A percentile compares a stretch with the other conserved stretches of the same genome.
phyloP scores from a whole-genome alignment of 192 early-diverging fungal genomes.

The Dissophora globulifera region DNA sequence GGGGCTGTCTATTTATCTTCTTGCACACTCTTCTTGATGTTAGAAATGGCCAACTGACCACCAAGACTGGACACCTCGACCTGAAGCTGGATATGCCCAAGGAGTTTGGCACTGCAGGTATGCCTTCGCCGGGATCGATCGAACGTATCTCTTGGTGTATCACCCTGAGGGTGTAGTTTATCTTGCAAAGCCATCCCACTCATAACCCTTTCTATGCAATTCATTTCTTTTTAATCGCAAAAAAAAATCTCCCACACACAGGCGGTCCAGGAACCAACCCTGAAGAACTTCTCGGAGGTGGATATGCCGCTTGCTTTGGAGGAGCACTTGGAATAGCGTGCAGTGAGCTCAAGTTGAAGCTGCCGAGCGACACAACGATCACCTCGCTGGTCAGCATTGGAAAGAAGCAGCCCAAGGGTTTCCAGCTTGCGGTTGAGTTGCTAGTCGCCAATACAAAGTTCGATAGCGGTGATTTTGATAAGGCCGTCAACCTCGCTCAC shows the following conservation, averaged over 20 bases:
- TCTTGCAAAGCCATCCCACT: too few species aligned
- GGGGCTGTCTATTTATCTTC: too few species aligned
- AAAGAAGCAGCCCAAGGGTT: slow-evolving; percentile 59
- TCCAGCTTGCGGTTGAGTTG: slow-evolving; percentile 64
- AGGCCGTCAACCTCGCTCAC: slow-evolving; percentile 61
- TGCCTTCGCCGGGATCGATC: not conserved
- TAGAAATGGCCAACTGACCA: slow-evolving; percentile 65
- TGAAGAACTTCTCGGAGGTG: slow-evolving; percentile 66
- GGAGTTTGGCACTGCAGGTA: slow-evolving; percentile 56
- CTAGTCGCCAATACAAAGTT: slow-evolving; percentile 57
- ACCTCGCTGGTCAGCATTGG: slow-evolving; percentile 61
- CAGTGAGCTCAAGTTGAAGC: slow-evolving; percentile 55
- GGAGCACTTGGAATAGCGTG: slow-evolving; percentile 65
- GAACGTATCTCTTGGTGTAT: not conserved
- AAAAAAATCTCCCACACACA: slow-evolving; percentile 3
- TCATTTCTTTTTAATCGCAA: too few species aligned
- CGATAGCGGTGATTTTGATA: slow-evolving; percentile 55
- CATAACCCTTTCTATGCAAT: too few species aligned
- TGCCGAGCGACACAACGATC: slow-evolving; percentile 58
- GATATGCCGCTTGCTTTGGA: slow-evolving; percentile 69
- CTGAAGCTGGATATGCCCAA: slow-evolving; percentile 65
- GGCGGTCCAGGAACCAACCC: slow-evolving; percentile 68
- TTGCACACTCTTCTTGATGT: too few species aligned
- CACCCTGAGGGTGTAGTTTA: too few species aligned
- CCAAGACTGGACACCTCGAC: slow-evolving; percentile 62